A percentile compares a stretch with the other conserved stretches of the same genome.
These are phyloP conservation scores for Mallotus repandus DNA, from an alignment of 441 rosid genomes.

Conservation along the genomic window DNA sequence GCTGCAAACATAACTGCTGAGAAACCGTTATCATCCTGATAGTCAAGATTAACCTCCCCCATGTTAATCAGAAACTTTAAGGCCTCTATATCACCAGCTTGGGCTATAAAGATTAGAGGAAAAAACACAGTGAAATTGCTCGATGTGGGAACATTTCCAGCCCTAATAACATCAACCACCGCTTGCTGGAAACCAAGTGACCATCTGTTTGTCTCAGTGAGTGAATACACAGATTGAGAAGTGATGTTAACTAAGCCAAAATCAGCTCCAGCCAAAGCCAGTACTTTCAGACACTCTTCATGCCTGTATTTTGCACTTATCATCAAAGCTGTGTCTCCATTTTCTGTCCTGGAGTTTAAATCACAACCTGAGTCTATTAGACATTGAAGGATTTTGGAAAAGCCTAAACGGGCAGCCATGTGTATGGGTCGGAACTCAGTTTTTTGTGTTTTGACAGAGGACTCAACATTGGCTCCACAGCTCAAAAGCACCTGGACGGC, in stretches of 20 bases:
- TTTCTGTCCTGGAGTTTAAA: conserved; percentile 62
- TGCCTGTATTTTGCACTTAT: conserved; percentile 63
- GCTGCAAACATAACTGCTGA: conserved; percentile 90
- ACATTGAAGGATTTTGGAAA: conserved; percentile 48
- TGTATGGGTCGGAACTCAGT: conserved; percentile 67
- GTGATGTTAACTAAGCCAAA: conserved; percentile 58
- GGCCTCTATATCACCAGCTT: conserved; percentile 72
- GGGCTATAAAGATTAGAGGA: conserved; percentile 58
- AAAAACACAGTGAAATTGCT: conserved; percentile 55
- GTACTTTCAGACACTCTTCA: conserved; percentile 49
- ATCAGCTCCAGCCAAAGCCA: conserved; percentile 83
- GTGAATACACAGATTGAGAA: conserved; percentile 50
- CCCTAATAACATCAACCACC: conserved; percentile 49
- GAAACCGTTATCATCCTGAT: conserved; percentile 78
- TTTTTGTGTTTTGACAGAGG: conserved; percentile 50
- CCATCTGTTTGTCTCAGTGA: conserved; percentile 63
- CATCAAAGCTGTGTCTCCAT: conserved; percentile 80
- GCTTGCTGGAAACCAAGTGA: conserved; percentile 60
- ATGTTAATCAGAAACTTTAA: conserved; percentile 44
- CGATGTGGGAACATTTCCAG: conserved; percentile 59
- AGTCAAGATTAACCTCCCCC: conserved; percentile 50
- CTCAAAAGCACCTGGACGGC: conserved; percentile 67
- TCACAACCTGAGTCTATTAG: conserved; percentile 63
- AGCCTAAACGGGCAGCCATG: conserved; percentile 76
- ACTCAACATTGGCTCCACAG: conserved; percentile 62